Evolutionary conservation across 164 flowering plant genomes (phyloP).

Genomic region (Paratinospora sagittata): DNA sequence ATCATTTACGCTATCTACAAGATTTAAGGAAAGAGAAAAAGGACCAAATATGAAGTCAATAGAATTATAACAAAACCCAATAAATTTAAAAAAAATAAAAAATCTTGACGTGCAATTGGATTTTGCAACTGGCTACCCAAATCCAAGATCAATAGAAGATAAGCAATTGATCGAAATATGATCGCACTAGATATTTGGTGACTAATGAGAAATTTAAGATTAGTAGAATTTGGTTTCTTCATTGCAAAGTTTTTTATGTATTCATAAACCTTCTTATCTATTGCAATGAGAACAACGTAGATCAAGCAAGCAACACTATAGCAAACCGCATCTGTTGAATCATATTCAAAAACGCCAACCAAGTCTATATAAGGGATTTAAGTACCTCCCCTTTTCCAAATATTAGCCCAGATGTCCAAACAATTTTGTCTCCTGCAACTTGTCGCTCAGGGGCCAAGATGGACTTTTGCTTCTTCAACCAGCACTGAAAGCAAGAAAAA

Average conservation of each 20-base stretch:
- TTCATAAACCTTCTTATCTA: too few species aligned
- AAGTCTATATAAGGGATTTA: not conserved
- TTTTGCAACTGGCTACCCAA: not conserved
- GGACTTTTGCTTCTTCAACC: slow-evolving; percentile 97
- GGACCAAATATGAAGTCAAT: too few species aligned
- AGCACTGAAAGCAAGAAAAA: slow-evolving; percentile 51
- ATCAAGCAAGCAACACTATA: not conserved
- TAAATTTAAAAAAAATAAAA: too few species aligned
- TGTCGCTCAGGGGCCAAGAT: slow-evolving; percentile 59
- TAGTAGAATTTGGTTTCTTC: too few species aligned
- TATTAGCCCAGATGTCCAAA: slow-evolving; percentile 92
- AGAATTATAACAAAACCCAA: not conserved
- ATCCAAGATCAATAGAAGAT: not conserved
- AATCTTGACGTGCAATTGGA: too few species aligned
- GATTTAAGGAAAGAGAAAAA: too few species aligned
- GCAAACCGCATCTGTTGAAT: too few species aligned
- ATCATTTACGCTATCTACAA: too few species aligned
- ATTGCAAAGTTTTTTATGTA: too few species aligned
- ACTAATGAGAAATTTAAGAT: too few species aligned
- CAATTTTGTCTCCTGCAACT: slow-evolving; percentile 39
- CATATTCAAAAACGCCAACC: not conserved
- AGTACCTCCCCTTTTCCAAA: slow-evolving; percentile 86
- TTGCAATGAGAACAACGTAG: too few species aligned
- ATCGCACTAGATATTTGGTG: not conserved
- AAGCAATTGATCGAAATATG: not conserved